Percentiles rank a stretch among this genome's conserved stretches.
Evolutionary conservation across 2,329 filamentous ascomycete species (phyloP).

Genomic region (Emergomyces orientalis): DNA sequence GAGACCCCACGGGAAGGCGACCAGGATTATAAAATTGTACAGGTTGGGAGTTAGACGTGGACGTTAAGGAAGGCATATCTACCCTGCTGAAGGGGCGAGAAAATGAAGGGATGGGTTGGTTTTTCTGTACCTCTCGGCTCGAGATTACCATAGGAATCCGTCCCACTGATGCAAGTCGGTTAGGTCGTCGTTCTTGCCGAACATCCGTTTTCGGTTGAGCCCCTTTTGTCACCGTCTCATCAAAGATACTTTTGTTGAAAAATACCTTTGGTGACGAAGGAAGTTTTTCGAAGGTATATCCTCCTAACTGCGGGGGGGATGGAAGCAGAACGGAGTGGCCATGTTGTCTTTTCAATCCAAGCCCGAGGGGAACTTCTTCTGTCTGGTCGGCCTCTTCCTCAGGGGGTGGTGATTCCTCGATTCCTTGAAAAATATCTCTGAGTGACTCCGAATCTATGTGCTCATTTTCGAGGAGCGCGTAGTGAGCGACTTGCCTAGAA

Average conservation of each 20-base stretch:
- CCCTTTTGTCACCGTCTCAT: slow-evolving; percentile 17
- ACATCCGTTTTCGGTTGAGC: slow-evolving; percentile 8
- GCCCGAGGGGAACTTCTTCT: slow-evolving; percentile 18
- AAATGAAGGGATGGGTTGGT: slow-evolving; percentile 67
- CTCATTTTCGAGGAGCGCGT: slow-evolving; percentile 47
- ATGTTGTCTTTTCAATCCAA: slow-evolving; percentile 27
- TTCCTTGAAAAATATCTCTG: slow-evolving; percentile 30
- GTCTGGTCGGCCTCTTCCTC: slow-evolving; percentile 21
- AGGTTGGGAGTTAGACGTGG: slow-evolving; percentile 20
- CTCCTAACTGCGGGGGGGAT: slow-evolving; percentile 33
- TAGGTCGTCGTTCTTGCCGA: slow-evolving; percentile 40
- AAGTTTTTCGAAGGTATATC: slow-evolving; percentile 21
- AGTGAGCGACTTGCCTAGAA: slow-evolving; percentile 46
- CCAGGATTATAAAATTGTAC: slow-evolving; percentile 21
- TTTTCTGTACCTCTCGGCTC: slow-evolving; percentile 52
- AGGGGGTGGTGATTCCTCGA: slow-evolving; percentile 34
- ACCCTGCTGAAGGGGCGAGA: slow-evolving; percentile 64
- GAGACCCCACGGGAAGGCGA: slow-evolving; percentile 18
- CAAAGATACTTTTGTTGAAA: slow-evolving; percentile 23
- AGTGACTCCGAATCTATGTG: slow-evolving; percentile 29
- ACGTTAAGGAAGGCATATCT: slow-evolving; percentile 35
- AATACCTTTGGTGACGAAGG: slow-evolving; percentile 29
- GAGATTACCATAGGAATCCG: slow-evolving; percentile 76
- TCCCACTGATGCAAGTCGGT: slow-evolving; percentile 68
- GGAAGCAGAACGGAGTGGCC: slow-evolving; percentile 34